Evolutionary conservation across 345 rosid genomes (phyloP), one percentile per base, ranked within the genome.

Genomic region (Cardamine occulta): DNA sequence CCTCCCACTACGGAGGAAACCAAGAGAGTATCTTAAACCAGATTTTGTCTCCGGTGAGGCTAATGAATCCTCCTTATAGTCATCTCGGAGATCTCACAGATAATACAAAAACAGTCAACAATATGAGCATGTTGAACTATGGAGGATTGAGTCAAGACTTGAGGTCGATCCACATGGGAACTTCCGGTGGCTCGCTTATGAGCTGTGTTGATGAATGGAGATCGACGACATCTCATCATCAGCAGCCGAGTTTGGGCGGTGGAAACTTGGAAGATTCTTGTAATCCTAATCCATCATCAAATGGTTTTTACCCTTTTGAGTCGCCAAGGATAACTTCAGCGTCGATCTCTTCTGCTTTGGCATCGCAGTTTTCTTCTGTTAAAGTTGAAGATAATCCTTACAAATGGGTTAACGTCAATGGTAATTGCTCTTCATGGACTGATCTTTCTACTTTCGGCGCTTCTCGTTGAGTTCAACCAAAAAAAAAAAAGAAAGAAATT

Each of bases 31-130:
- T 49, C 85, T 85, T 24, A 84, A 83, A 63, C 89, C 94, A 37
- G 88, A 91, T 47, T 15, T 74, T 61, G 75, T 85, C 59, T 77
- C 87, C 80, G 5, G 31, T 11, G 11, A 77, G 65, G 29, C 67
- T 64, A 10, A 71, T 77, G 80, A 68, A 68, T 57, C 71, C 62
- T 64, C 29, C 7, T 45, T 70, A 24, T 79, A 86, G 78, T 86
- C 87, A 70, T 85, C 92, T 9, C 35, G 91, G 81, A 85, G 91
- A 66, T 87, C 84, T 11, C 84, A 58, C 92, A 2, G 72, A 84
- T 65, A 87, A 88, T 81, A 87, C 93, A 56, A 88, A 88, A 55
- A 18, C 74, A 53, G 74, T 47, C 44, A 66, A 65, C 72, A 71
- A 26, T 62, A 77, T 71, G 76, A 71, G 62, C 37, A 72, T 78